Conservation (phyloP, 2,329 filamentous ascomycete species). For the Rutstroemia sp. region DNA sequence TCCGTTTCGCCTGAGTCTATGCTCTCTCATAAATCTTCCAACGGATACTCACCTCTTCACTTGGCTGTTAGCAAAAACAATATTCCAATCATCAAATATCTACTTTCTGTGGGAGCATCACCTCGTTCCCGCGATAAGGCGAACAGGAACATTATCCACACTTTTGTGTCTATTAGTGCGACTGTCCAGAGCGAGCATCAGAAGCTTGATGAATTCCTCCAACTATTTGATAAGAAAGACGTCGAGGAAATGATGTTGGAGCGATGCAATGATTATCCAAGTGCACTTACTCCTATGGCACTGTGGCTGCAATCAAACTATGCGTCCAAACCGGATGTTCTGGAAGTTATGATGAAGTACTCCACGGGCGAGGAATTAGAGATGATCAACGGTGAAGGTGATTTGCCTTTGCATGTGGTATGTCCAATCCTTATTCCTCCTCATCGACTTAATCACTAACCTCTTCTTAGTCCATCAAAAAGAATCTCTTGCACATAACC, state of each 20-base stretch:
- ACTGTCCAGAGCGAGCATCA: not conserved
- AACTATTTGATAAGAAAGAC: slow-evolving; percentile 50
- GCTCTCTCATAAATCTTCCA: slow-evolving; percentile 52
- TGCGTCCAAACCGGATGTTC: slow-evolving; percentile 32
- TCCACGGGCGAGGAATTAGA: slow-evolving; percentile 49
- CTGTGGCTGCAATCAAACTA: slow-evolving; percentile 33
- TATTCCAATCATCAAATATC: slow-evolving; percentile 46
- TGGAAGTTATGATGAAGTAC: slow-evolving; percentile 45
- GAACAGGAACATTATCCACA: slow-evolving; percentile 64
- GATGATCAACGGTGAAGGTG: slow-evolving; percentile 55
- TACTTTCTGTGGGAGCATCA: slow-evolving; percentile 64
- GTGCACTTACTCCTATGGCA: slow-evolving; percentile 57
- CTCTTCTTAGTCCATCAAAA: slow-evolving; percentile 29
- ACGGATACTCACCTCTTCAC: slow-evolving; percentile 59
- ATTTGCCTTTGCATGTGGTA: slow-evolving; percentile 56
- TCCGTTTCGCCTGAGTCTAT: slow-evolving; percentile 48
- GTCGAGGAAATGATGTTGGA: slow-evolving; percentile 51
- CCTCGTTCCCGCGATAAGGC: slow-evolving; percentile 53
- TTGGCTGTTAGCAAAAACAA: slow-evolving; percentile 53
- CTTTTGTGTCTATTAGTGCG: slow-evolving; percentile 32
- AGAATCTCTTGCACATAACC: slow-evolving; percentile 15
- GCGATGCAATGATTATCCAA: slow-evolving; percentile 43
- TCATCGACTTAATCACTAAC: slow-evolving; percentile 28
- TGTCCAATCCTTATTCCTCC: slow-evolving; percentile 33
- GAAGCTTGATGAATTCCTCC: slow-evolving; percentile 41